Percentiles rank a stretch among this genome's conserved stretches.
These are phyloP conservation scores for Xylariaceae sp. DNA, from an alignment of 2,329 filamentous ascomycete species.

Conservation along the genomic window DNA sequence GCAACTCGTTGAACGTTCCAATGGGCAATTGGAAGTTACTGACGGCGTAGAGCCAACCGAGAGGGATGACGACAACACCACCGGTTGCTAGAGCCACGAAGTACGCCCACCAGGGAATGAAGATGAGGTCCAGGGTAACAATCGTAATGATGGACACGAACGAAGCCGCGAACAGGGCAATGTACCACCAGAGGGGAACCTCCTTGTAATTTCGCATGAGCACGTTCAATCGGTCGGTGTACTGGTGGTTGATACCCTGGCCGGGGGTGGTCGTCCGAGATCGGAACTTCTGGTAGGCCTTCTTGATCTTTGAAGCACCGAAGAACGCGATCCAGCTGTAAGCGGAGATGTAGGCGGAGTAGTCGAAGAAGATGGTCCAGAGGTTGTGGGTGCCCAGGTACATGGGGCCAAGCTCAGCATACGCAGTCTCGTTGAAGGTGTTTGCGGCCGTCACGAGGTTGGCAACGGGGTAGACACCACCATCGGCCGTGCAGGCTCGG, in stretches of 20 bases:
- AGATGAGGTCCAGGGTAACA: slow-evolving; percentile 47
- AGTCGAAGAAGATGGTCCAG: slow-evolving; percentile 57
- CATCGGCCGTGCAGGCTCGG: slow-evolving; percentile 45
- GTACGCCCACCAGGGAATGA: slow-evolving; percentile 56
- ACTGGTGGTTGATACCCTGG: slow-evolving; percentile 48
- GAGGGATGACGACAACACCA: slow-evolving; percentile 50
- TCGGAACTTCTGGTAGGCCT: slow-evolving; percentile 41
- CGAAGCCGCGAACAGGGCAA: slow-evolving; percentile 43
- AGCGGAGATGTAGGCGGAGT: slow-evolving; percentile 53
- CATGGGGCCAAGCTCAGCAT: slow-evolving; percentile 46
- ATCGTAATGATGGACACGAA: slow-evolving; percentile 46
- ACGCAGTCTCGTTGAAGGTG: slow-evolving; percentile 46
- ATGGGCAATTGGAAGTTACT: slow-evolving; percentile 52
- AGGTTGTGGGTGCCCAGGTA: slow-evolving; percentile 54
- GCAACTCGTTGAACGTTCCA: slow-evolving; percentile 54
- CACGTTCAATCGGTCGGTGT: slow-evolving; percentile 54
- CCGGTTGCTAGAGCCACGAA: slow-evolving; percentile 53
- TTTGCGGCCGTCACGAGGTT: slow-evolving; percentile 39
- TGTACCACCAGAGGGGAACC: slow-evolving; percentile 56
- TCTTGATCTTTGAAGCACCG: slow-evolving; percentile 44
- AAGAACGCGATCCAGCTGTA: slow-evolving; percentile 56
- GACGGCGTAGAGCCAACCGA: slow-evolving; percentile 55
- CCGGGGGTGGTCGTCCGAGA: slow-evolving; percentile 31
- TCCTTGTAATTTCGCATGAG: slow-evolving; percentile 53
- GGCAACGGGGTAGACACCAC: slow-evolving; percentile 41